Evolutionary conservation across 305 asterid genomes (phyloP).

Genomic region (Petunia hybrid): DNA sequence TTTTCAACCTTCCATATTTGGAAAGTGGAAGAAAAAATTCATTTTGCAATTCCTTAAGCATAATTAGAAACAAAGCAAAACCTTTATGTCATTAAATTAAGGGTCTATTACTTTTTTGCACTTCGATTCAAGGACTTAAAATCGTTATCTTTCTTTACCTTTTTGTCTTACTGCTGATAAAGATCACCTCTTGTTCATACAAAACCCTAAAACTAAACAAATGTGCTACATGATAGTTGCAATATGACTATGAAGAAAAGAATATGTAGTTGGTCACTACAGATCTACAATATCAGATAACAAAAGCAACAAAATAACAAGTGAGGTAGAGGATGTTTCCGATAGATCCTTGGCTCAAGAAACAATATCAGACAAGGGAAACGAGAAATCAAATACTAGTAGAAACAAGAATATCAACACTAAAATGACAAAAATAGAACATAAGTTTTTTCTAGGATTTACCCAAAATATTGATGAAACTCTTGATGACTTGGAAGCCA

Average conservation of each 20-base stretch:
- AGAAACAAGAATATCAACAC: not conserved
- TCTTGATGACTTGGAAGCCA: not conserved
- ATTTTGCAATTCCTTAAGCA: not conserved
- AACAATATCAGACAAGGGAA: not conserved
- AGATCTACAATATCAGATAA: not conserved
- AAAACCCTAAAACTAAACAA: constrained; percentile 27
- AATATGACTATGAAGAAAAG: constrained; percentile 1
- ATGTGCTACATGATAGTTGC: not conserved
- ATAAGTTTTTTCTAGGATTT: not conserved
- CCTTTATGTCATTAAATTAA: not conserved
- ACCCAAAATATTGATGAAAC: not conserved
- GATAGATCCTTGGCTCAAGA: too few relatives aligned
- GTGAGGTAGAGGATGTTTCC: too few relatives aligned
- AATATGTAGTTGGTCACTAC: not conserved
- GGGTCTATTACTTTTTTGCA: not conserved
- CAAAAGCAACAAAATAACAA: too few relatives aligned
- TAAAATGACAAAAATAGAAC: too few relatives aligned
- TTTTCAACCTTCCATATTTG: constrained; percentile 26
- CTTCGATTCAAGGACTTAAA: not conserved
- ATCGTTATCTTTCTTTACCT: not conserved
- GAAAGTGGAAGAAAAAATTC: constrained; percentile 27
- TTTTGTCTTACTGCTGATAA: not conserved
- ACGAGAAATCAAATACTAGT: not conserved
- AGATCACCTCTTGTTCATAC: not conserved
- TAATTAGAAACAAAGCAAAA: not conserved